Evolutionary conservation across 768 basidiomycete species (phyloP).

Genomic region (Leccinum variicolor): DNA sequence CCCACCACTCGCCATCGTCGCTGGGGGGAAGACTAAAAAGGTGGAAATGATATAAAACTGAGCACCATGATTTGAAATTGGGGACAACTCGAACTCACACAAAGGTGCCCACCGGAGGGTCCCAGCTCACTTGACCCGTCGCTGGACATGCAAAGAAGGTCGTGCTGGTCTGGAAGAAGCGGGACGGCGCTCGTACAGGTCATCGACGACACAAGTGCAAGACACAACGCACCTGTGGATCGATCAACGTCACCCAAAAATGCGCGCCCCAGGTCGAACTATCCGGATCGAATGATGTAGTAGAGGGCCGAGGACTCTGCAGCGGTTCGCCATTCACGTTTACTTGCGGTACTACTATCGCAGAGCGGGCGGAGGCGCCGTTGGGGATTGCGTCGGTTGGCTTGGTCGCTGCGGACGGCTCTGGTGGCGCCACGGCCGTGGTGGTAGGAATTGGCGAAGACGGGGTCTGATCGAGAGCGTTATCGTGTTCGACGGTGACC

Average conservation of each 20-base stretch:
- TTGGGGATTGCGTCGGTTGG: slow-evolving; percentile 7
- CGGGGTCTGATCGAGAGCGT: slow-evolving; percentile 20
- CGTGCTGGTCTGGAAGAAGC: slow-evolving; percentile 43
- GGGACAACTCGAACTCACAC: slow-evolving; percentile 50
- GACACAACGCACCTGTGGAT: slow-evolving; percentile 69
- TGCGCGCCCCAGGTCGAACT: slow-evolving; percentile 78
- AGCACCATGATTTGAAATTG: slow-evolving; percentile 19
- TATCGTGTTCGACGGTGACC: slow-evolving; percentile 26
- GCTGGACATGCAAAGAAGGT: slow-evolving; percentile 93
- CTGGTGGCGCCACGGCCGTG: slow-evolving; percentile 1
- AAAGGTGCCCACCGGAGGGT: slow-evolving; percentile 85
- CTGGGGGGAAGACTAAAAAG: slow-evolving; percentile 72
- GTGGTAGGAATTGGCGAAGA: slow-evolving; percentile 4
- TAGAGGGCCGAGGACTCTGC: slow-evolving; percentile 32
- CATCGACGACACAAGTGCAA: slow-evolving; percentile 7
- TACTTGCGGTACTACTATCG: slow-evolving; percentile 32
- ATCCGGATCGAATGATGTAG: slow-evolving; percentile 25
- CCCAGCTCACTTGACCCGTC: slow-evolving; percentile 91
- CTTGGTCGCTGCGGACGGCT: slow-evolving; percentile 4
- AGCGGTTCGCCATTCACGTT: slow-evolving; percentile 35
- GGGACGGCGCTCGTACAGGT: slow-evolving; percentile 4
- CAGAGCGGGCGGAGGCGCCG: slow-evolving; percentile 7
- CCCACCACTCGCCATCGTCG: slow-evolving; percentile 94
- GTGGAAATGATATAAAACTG: background rate
- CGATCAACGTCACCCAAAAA: slow-evolving; percentile 93